Conservation (phyloP, 345 rosid genomes). For the Nasturtium officinale region DNA sequence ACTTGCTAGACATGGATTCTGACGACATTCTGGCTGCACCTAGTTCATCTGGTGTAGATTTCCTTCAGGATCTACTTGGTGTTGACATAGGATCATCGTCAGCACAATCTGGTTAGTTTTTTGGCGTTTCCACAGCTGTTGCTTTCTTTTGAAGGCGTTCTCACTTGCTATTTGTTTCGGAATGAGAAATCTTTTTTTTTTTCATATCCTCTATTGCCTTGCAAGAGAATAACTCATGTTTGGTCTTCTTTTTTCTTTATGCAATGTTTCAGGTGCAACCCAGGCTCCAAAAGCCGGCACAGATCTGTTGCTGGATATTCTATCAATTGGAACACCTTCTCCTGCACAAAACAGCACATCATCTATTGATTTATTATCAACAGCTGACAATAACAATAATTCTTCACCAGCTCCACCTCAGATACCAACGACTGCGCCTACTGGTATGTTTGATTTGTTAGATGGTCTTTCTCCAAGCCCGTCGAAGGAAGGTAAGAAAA, state of each 20-base stretch:
- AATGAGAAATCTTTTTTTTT: background rate
- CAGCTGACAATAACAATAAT: constrained; percentile 50
- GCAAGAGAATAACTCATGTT: background rate
- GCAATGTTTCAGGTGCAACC: constrained; percentile 49
- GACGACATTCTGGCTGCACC: constrained; percentile 79
- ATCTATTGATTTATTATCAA: constrained; percentile 61
- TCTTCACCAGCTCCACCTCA: constrained; percentile 51
- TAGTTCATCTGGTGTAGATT: constrained; percentile 80
- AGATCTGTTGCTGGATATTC: constrained; percentile 82
- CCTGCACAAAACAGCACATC: constrained; percentile 63
- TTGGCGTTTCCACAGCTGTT: constrained; percentile 7
- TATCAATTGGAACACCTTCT: constrained; percentile 78
- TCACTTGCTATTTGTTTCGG: constrained; percentile 13
- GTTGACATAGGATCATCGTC: constrained; percentile 68
- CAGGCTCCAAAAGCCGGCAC: constrained; percentile 75
- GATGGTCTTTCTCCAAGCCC: constrained; percentile 74
- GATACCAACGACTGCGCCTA: constrained; percentile 48
- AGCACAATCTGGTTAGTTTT: constrained; percentile 64
- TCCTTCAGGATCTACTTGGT: constrained; percentile 92
- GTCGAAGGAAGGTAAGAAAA: constrained; percentile 59
- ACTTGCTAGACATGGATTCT: constrained; percentile 81
- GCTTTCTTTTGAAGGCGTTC: background rate
- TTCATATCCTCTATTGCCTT: background rate
- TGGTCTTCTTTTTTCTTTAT: background rate
- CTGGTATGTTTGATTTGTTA: constrained; percentile 76